Evolutionary conservation across 768 basidiomycete species (phyloP), one percentile per base, ranked within the genome.

Genomic region (Tephrocybe rancida): DNA sequence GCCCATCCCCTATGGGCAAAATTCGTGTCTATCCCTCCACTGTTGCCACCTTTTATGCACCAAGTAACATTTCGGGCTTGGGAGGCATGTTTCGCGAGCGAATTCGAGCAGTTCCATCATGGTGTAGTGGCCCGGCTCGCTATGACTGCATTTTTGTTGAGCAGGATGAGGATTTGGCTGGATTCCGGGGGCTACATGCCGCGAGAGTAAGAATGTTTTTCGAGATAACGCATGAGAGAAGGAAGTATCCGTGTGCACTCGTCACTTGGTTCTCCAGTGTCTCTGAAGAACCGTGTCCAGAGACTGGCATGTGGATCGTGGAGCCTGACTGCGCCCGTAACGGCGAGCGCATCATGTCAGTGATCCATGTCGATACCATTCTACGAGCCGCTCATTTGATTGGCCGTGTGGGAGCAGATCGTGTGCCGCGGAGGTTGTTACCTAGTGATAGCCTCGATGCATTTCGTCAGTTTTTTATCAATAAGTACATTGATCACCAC

Each of bases 401-500:
- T 11, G 60, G 57, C 5, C 38, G 54, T 11, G 64, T 44, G 6
- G 53, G 50, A 13, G 8, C 27, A n/a, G 44, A 50, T 14, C 7
- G n/a, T 11, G 18, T 65, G 0, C 60, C 61, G 1, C 46, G 25
- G n/a, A 34, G 56, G 16, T 38, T 64, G 19, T 42, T 30, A 21
- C 45, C 52, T 25, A 48, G 43, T 22, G 47, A 65, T 35, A 55
- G 53, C 13, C 41, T 61, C 2, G 44, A 68, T 41, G 43, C 47
- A 16, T 69, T 64, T 34, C 14, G 21, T 2, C 22, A 45, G 18
- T 45, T 56, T 14, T 52, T 32, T 44, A 44, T 52, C 14, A 70
- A 68, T 32, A 66, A 63, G 19, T 70, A 54, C 45, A 52, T 57
- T 14, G 61, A 69, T 44, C 62, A 70, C 46, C 65, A 70, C 26